Base-by-base conservation (phyloP, 139 green algal species). In the Zygnema cylindricum region DNA sequence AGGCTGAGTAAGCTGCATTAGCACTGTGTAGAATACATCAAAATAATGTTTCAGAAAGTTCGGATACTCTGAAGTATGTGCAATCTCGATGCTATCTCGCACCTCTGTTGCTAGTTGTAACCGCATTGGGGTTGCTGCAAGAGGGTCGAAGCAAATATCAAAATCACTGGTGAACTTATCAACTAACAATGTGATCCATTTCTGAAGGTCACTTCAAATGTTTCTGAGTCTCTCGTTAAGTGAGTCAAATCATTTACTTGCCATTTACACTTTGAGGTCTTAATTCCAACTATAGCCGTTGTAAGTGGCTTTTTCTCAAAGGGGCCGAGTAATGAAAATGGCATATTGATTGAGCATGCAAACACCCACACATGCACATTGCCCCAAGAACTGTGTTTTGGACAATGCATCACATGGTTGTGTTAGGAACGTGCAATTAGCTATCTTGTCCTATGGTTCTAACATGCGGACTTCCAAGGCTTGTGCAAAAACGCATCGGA, bases 51-150 rank as follows among this genome's bases (percentile, higher is more conserved):
- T 82, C n/a, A 96, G 87, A 63, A 95, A 96, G 38, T 91, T 86
- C 0, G 55, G 1, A 78, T 95, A 96, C 82, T 96, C 93, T 1
- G 78, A 71, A 2, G 85, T 93, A 73, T 94, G 84, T 38, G 94
- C 91, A 22, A 95, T 91, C 55, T 97, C 95, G 21, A 96, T 94
- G 76, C 78, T 89, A 55, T 96, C 95, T 16, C 93, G 91, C 32
- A 97, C 69, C 75, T 95, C 94, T 39, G 54, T 91, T 32, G 88
- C 94, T 1, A 92, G 32, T 89, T 94, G 90, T 43, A 95, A 49
- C 71, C 81, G 86, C 39, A 93, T 77, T 69, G 92, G 77, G 32
- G 93, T 87, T n/a, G 87, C 94, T 94, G 93, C 77, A 36, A 57
- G 85, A 41, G 42, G 11, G 81, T 85, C 33, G 81, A 36, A 81